Percentiles rank a stretch among this genome's conserved stretches.
These are phyloP conservation scores for Colletotrichum lindemuthianum DNA, from an alignment of 2,329 filamentous ascomycete genomes.

Conservation along the genomic window DNA sequence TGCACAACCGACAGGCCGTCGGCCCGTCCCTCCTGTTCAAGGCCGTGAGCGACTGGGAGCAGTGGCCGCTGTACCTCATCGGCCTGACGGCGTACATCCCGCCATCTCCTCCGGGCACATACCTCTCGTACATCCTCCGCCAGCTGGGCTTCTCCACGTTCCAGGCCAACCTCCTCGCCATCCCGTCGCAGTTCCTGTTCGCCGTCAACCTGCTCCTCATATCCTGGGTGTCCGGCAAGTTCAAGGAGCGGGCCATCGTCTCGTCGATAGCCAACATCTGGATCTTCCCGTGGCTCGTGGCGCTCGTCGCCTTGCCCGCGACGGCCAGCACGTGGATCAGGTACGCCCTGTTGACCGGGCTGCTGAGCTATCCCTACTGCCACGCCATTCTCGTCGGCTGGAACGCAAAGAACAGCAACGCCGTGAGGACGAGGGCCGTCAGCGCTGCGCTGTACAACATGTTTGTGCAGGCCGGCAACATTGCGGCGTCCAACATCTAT, in stretches of 20 bases:
- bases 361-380: conserved; percentile 60
- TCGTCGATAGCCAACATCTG: conserved; percentile 59
- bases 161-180: conserved; percentile 56
- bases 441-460: conserved; percentile 61
- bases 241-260: conserved; percentile 56
- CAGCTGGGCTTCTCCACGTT: conserved; percentile 57
- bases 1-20: conserved; percentile 65
- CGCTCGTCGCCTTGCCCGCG: conserved; percentile 51
- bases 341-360: conserved; percentile 48
- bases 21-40: conserved; percentile 59
- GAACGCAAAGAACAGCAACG: conserved; percentile 59
- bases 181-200: conserved; percentile 56
- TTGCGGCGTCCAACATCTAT: conserved; percentile 61
- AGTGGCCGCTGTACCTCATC: conserved; percentile 67
- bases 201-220: conserved; percentile 58
- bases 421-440: conserved; percentile 58
- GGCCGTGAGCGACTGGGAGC: conserved; percentile 66
- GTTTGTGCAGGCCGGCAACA: conserved; percentile 55
- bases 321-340: conserved; percentile 53
- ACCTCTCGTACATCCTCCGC: conserved; percentile 56
- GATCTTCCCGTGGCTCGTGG: conserved; percentile 60
- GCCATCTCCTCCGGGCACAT: conserved; percentile 52
- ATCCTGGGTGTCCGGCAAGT: conserved; percentile 54
- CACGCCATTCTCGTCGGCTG: conserved; percentile 60
- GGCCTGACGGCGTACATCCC: conserved; percentile 60